These are phyloP conservation scores for Penicillium crustosum DNA, from an alignment of 2,329 filamentous ascomycete genomes.

Conservation along the genomic window DNA sequence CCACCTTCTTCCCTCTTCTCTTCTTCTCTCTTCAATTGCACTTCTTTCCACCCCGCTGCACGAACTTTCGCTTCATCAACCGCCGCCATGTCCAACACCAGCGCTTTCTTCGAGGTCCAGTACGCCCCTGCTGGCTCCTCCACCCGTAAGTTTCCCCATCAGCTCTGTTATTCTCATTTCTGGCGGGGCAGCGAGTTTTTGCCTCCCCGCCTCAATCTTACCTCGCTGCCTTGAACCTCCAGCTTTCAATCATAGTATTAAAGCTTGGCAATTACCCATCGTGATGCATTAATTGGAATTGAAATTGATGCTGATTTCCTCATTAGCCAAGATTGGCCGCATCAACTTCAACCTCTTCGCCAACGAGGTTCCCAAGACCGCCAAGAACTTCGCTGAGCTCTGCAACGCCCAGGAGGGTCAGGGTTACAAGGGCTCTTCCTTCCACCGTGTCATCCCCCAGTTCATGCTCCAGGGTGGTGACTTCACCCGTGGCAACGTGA, in stretches of 20 bases:
- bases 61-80: conserved; percentile 52
- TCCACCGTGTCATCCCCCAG: conserved; percentile 89
- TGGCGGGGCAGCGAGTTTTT: conserved; percentile 18
- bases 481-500: conserved; percentile 88
- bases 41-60: conserved; percentile 36
- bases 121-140: conserved; percentile 46
- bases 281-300: conserved; percentile 24
- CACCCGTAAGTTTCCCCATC: conserved; percentile 28
- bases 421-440: conserved; percentile 78
- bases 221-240: conserved; percentile 1
- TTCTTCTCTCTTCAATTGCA: conserved; percentile 42
- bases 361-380: conserved; percentile 82
- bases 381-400: conserved; percentile 79
- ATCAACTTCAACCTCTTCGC: conserved; percentile 90
- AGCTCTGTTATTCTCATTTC: conserved; percentile 15
- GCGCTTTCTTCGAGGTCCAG: conserved; percentile 75
- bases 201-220: conserved; percentile 7
- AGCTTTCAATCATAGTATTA: background rate
- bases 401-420: conserved; percentile 79
- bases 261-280: conserved; percentile 9
- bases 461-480: conserved; percentile 98
- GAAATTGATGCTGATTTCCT: conserved; percentile 15
- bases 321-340: conserved; percentile 68
- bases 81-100: conserved; percentile 68
- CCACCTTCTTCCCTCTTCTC: conserved; percentile 46